These are phyloP conservation scores for Podospora pseudopauciseta DNA, from an alignment of 495 filamentous ascomycete species.

Conservation along the genomic window DNA sequence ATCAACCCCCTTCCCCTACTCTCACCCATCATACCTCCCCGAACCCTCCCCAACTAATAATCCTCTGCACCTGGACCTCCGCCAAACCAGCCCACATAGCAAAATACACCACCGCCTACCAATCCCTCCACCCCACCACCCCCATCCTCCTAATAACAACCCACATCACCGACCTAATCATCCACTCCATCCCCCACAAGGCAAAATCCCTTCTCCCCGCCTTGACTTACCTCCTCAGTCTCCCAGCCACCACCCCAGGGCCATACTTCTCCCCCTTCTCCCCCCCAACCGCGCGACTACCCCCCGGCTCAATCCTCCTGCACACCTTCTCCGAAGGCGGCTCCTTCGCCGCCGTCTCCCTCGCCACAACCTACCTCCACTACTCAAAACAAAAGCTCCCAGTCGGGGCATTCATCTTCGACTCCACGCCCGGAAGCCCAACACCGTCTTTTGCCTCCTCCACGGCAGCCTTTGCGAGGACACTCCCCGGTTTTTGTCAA, in stretches of 20 bases:
- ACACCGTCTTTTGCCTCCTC: not conserved
- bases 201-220: slow-evolving; percentile 20
- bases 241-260: not conserved
- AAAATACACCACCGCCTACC: slow-evolving; percentile 45
- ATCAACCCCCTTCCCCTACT: slow-evolving; percentile 5
- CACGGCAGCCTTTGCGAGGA: not conserved
- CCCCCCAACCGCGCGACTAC: not conserved
- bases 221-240: slow-evolving; percentile 14
- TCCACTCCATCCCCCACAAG: slow-evolving; percentile 18
- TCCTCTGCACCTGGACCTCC: slow-evolving; percentile 47
- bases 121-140: slow-evolving; percentile 36
- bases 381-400: slow-evolving; percentile 20
- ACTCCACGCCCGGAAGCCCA: slow-evolving; percentile 31
- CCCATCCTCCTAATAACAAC: slow-evolving; percentile 36
- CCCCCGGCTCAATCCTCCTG: slow-evolving; percentile 29
- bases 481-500: not conserved
- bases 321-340: slow-evolving; percentile 48
- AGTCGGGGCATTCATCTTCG: slow-evolving; percentile 33
- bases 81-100: slow-evolving; percentile 34
- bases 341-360: slow-evolving; percentile 29
- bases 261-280: slow-evolving; percentile 7
- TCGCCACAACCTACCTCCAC: slow-evolving; percentile 30
- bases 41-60: slow-evolving; percentile 32
- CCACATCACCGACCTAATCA: slow-evolving; percentile 22
- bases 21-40: slow-evolving; percentile 4